Evolutionary conservation across 208 protist species (phyloP), one percentile per base, ranked within the genome.

Genomic region (Acanthamoeba triangularis): DNA sequence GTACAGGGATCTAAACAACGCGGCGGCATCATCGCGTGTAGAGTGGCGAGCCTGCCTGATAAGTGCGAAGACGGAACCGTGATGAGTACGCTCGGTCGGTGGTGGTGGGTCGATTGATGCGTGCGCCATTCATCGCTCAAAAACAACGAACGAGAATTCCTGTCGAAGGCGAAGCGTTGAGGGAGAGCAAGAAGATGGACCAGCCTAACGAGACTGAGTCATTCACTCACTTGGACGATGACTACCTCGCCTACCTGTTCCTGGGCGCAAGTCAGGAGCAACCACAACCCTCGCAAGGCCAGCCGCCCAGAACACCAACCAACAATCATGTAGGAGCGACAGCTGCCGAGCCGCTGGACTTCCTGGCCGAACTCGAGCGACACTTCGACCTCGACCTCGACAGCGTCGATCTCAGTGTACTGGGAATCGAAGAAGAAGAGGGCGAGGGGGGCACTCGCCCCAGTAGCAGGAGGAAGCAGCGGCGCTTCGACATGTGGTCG

Each of bases 311-410:
- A 0, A 47, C 44, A 47, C 44, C 44, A 13, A 47, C 44, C 2
- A 47, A 47, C 2, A 47, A 47, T 11, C 10, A 13, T 47, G 44
- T 13, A 0, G 44, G 44, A 13, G 44, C 44, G 54, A 16, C 54
- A 59, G 20, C 54, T 23, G 13, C 35, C n/a, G 69, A 78, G 30
- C 14, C 69, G 33, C 30, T 25, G 33, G 69, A 78, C 20, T 41
- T 85, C 30, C 44, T 85, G 18, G 47, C 78, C n/a, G 78, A 85
- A 18, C 44, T 85, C 35, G 78, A 85, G 44, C 18, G 44, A 59
- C 78, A 85, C 44, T 85, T 85, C 23, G 78, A 85, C 6, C 41
- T 35, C 28, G 78, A 33, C 28, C 78, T 85, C 44, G 47, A 85
- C 25, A 23, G 7, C 44, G n/a, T 85, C 1, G 35, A 25, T 2